Evolutionary conservation across 2,329 filamentous ascomycete genomes (phyloP), one percentile per base, ranked within the genome.

Genomic region (Aspergillus niger): DNA sequence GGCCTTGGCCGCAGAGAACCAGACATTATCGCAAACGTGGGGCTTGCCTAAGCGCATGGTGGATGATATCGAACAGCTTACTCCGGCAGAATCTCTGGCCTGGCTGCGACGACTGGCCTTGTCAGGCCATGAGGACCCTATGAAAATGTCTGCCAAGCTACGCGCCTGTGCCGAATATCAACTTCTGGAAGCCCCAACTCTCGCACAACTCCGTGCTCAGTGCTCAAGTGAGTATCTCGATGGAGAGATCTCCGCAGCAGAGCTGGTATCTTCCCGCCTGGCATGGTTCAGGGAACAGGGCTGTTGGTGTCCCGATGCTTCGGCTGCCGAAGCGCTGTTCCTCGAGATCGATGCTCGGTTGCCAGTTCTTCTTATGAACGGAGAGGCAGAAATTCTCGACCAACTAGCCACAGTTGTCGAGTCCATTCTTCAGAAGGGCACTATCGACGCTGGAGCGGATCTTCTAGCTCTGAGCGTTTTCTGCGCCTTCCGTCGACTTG

Each of bases 401-500:
- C 62, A 61, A 1, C 68, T 82, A 11, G 72, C 70, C 3, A 68
- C 69, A 10, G 71, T 74, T 3, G 67, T 83, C 0, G 68, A 74
- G 3, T 61, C 69, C 1, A 68, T 76, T 20, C 39, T 73, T 2
- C 60, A 70, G 39, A 67, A 67, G 24, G 69, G 67, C n/a, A 59
- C 65, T 4, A 72, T 82, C 30, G 78, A 83, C 63, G 67, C 79
- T 15, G 76, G 77, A 53, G 76, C 81, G 0, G 85, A 88, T 63
- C 76, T 87, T 6, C 77, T 86, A 44, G 80, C 82, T 0, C 77
- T 88, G 30, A 78, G 83, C 0, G 77, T 86, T 57, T 86, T 88
- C 68, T 86, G 82, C 59, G 81, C 82, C 0, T 77, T 85, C 30
- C 78, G 84, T 20, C 83, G 82, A 63, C 75, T 79, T 2, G 84